Evolutionary conservation across 2,329 filamentous ascomycete species (phyloP).

Genomic region (Verticillium albo-atrum): DNA sequence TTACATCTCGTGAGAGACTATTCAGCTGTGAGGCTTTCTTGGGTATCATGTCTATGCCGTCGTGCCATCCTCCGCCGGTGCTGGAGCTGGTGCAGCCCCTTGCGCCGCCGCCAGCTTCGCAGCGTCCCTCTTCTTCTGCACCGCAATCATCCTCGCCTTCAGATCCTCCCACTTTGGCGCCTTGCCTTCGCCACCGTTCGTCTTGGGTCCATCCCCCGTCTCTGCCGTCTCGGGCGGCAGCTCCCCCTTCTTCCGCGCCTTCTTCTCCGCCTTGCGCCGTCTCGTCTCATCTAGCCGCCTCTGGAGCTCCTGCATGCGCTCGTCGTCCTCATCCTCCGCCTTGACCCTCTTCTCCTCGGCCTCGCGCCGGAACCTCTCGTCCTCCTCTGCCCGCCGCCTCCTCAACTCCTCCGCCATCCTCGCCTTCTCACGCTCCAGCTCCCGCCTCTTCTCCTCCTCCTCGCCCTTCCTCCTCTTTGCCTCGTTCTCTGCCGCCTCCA

Average conservation of each 20-base stretch:
- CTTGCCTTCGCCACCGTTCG: not conserved
- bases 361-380: slow-evolving; percentile 33
- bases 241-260: slow-evolving; percentile 20
- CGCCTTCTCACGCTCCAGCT: slow-evolving; percentile 32
- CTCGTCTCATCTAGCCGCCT: slow-evolving; percentile 29
- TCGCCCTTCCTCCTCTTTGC: slow-evolving; percentile 55
- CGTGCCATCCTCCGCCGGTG: slow-evolving; percentile 13
- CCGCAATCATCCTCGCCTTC: slow-evolving; percentile 18
- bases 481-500: slow-evolving; percentile 72
- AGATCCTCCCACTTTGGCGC: slow-evolving; percentile 11
- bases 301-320: slow-evolving; percentile 13
- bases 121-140: slow-evolving; percentile 46
- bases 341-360: slow-evolving; percentile 31
- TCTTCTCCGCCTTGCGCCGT: slow-evolving; percentile 29
- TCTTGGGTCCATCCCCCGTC: not conserved
- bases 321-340: slow-evolving; percentile 24
- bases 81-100: slow-evolving; percentile 32
- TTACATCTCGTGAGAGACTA: not conserved
- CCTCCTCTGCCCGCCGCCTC: slow-evolving; percentile 31
- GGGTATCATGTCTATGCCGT: not conserved
- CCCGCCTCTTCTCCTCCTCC: slow-evolving; percentile 28
- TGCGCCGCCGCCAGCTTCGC: slow-evolving; percentile 48
- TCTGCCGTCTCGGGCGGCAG: not conserved
- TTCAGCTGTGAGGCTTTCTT: not conserved
- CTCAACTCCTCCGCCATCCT: slow-evolving; percentile 26